Evolutionary conservation across 805 yeast genomes (phyloP), one percentile per base, ranked within the genome.

Genomic region (Helenozyma rhizophorensis): DNA sequence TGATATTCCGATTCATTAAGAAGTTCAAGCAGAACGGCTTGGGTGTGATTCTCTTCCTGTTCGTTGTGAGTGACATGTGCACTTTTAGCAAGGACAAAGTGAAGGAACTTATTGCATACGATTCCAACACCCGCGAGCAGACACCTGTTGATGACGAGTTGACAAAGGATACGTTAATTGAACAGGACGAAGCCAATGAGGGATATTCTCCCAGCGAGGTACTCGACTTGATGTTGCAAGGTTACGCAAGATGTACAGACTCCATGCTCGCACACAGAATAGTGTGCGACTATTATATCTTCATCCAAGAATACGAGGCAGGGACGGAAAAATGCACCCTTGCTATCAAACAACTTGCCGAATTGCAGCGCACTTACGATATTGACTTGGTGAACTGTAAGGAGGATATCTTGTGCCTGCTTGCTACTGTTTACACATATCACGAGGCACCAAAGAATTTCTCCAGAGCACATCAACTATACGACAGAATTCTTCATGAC

Each of bases 371-470:
- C 30, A 54, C 60, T 7, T 60, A 74, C 3, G 79, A 80, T 0
- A 60, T 71, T 6, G 51, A 56, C 8, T 62, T 85, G 24, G 52
- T 54, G 1, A 60, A 76, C 40, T 68, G 88, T 1, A 75, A 69
- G 43, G 69, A 68, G 32, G 83, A 78, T 32, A 59, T 85, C 14
- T 65, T 82, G 7, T 70, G 87, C 23, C 67, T 75, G 15, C 65
- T 85, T 34, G 97, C 93, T 0, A 73, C 79, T 1, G 71, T 83
- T 1, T 85, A 88, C 51, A 84, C 95, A 0, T 82, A 85, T 51
- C 74, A 80, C 50, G 96, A 90, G 54, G 83, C 97, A 0, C 98
- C 97, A 9, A 87, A 87, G 56, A 84, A 90, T 57, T 86, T 76
- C 50, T 67, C 74, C 2, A 68, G 80, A 16, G 97, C 98, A 0